These are phyloP conservation scores for Penicillium digitatum DNA, from an alignment of 2,329 filamentous ascomycete genomes.

Conservation along the genomic window DNA sequence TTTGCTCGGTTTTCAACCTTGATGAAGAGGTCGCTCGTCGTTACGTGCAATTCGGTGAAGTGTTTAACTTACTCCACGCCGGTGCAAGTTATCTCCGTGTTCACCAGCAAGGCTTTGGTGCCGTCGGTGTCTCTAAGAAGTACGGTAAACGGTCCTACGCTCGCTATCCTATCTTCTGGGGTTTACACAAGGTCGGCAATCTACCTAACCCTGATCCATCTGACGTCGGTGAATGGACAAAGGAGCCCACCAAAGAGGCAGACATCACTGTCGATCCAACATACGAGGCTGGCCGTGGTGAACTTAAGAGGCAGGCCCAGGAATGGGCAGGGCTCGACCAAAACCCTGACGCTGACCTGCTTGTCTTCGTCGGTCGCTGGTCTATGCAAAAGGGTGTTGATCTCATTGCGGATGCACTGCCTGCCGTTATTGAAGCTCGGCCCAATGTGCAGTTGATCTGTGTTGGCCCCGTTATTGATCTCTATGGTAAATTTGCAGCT, in stretches of 20 bases:
- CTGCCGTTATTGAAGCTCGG: conserved; percentile 58
- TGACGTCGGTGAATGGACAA: conserved; percentile 59
- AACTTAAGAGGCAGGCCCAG: conserved; percentile 59
- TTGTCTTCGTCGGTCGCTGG: conserved; percentile 67
- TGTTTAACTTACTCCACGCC: conserved; percentile 66
- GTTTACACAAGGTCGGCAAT: conserved; percentile 58
- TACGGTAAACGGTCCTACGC: conserved; percentile 66
- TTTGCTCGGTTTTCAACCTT: conserved; percentile 64
- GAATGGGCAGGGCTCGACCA: conserved; percentile 64
- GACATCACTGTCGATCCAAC: conserved; percentile 52
- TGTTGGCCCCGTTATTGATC: conserved; percentile 64
- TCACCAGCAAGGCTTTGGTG: conserved; percentile 64
- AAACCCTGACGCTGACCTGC: conserved; percentile 60
- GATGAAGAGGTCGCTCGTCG: conserved; percentile 53
- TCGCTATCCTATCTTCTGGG: conserved; percentile 67
- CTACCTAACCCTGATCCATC: conserved; percentile 64
- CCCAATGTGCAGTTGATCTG: conserved; percentile 60
- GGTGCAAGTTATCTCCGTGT: conserved; percentile 62
- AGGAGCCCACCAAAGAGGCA: conserved; percentile 48
- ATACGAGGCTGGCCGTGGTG: conserved; percentile 53
- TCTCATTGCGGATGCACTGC: conserved; percentile 64
- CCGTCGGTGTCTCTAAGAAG: conserved; percentile 65
- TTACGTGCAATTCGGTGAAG: conserved; percentile 65
- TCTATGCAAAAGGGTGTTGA: conserved; percentile 66
- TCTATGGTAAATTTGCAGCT: conserved; percentile 65